A percentile compares a stretch with the other conserved stretches of the same genome.
phyloP scores from a whole-genome alignment of 1,139 yeast genomes.

The Yamadazyma triangularis region DNA sequence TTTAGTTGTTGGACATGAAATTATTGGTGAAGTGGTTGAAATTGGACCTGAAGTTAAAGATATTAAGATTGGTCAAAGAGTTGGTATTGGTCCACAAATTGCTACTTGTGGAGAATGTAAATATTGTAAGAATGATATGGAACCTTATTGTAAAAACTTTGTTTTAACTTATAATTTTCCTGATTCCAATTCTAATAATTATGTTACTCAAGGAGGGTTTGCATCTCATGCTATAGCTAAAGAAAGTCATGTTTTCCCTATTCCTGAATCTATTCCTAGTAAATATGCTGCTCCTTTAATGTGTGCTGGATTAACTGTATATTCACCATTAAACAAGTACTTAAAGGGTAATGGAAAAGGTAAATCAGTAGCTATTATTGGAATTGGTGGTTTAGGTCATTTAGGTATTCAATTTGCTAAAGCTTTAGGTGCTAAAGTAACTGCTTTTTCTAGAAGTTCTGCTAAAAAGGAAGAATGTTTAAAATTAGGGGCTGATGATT shows the following conservation, averaged over 20 bases:
- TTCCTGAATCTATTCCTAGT: conserved; percentile 49
- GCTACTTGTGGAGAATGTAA: conserved; percentile 46
- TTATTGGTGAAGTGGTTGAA: conserved; percentile 45
- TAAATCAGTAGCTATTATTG: conserved; percentile 44
- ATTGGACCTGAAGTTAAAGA: conserved; percentile 45
- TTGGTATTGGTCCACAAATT: conserved; percentile 58
- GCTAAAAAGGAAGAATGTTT: conserved; percentile 33
- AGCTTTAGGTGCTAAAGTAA: conserved; percentile 39
- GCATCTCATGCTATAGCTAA: conserved; percentile 52
- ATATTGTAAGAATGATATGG: conserved; percentile 42
- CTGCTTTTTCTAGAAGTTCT: conserved; percentile 35
- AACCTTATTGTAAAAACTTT: conserved; percentile 44
- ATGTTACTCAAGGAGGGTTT: conserved; percentile 57
- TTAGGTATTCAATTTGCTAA: conserved; percentile 38
- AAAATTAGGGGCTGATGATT: conserved; percentile 35
- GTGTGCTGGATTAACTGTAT: conserved; percentile 67
- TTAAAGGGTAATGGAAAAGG: conserved; percentile 18
- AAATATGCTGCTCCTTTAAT: conserved; percentile 57
- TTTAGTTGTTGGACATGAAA: conserved; percentile 46
- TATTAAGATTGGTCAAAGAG: conserved; percentile 54
- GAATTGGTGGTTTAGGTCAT: conserved; percentile 46
- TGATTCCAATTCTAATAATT: conserved; percentile 30
- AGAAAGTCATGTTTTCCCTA: conserved; percentile 49
- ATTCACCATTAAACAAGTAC: conserved; percentile 46
- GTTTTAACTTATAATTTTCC: conserved; percentile 42